Conservation (phyloP, 805 yeast species). For the Starmerella riodocensis region DNA sequence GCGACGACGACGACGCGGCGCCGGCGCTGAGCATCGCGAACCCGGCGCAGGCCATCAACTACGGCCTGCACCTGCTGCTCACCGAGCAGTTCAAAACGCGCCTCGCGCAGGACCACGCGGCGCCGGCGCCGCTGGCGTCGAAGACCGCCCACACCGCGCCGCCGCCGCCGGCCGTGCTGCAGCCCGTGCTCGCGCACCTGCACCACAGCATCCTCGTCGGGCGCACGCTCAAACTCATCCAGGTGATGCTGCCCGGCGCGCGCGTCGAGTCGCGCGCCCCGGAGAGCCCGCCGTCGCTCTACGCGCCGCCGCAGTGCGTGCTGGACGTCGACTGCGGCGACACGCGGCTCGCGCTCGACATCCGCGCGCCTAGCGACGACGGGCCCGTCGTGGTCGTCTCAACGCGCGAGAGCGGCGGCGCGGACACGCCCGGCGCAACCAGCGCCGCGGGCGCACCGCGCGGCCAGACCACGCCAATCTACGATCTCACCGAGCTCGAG, state of each 20-base stretch:
- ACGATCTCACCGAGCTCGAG: constrained; percentile 28
- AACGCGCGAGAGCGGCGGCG: not conserved
- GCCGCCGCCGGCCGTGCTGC: constrained; percentile 17
- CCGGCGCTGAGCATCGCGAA: constrained; percentile 28
- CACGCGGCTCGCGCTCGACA: not conserved
- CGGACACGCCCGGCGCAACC: constrained; percentile 8
- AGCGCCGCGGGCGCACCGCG: not conserved
- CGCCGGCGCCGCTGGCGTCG: constrained; percentile 20
- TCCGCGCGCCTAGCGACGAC: constrained; percentile 7
- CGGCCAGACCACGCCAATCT: constrained; percentile 18
- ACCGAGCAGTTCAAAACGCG: constrained; percentile 43
- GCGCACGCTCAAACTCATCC: constrained; percentile 16
- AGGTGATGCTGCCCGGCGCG: constrained; percentile 18
- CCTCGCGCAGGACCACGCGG: constrained; percentile 28
- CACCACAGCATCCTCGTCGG: constrained; percentile 19
- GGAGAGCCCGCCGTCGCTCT: not conserved
- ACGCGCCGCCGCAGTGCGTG: constrained; percentile 4
- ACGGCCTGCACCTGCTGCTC: constrained; percentile 45
- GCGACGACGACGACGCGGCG: constrained; percentile 16
- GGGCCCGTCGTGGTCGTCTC: constrained; percentile 5
- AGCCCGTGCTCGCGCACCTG: constrained; percentile 27
- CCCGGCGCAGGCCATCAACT: constrained; percentile 42
- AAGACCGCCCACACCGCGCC: constrained; percentile 7
- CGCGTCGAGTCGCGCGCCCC: not conserved
- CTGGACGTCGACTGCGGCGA: not conserved